phyloP scores from a whole-genome alignment of 352 stramenopile genomes.

The Globisporangium sylvaticum region DNA sequence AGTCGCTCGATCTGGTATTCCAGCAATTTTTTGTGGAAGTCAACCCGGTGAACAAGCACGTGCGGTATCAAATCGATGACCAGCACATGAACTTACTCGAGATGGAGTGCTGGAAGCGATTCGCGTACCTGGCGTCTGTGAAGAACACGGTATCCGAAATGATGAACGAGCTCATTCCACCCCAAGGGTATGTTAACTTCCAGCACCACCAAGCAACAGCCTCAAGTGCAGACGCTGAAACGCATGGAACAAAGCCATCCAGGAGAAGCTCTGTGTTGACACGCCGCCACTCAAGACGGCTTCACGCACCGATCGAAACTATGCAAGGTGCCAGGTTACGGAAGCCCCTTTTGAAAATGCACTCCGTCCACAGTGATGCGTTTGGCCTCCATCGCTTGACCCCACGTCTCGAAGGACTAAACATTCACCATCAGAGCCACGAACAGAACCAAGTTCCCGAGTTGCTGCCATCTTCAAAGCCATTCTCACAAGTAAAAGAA shows the following conservation, averaged over 20 bases:
- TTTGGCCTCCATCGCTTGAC: not conserved
- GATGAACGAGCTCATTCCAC: constrained; percentile 30
- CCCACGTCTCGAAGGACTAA: not conserved
- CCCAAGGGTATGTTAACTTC: not conserved
- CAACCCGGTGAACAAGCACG: constrained; percentile 57
- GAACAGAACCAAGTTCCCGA: constrained; percentile 1
- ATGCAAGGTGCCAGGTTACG: not conserved
- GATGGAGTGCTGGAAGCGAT: constrained; percentile 50
- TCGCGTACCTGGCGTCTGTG: constrained; percentile 32
- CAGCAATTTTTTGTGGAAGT: constrained; percentile 47
- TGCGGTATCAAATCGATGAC: constrained; percentile 37
- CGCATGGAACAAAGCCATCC: not conserved
- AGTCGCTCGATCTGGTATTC: constrained; percentile 25
- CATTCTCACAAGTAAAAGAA: constrained; percentile 2
- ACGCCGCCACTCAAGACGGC: constrained; percentile 15
- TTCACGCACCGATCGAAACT: constrained; percentile 10
- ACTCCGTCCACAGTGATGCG: constrained; percentile 12
- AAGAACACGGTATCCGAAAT: constrained; percentile 26
- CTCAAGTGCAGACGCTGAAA: not conserved
- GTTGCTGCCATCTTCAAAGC: not conserved
- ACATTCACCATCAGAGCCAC: not conserved
- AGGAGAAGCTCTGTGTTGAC: constrained; percentile 10
- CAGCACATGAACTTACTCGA: constrained; percentile 36
- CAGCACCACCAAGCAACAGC: not conserved
- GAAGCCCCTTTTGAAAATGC: constrained; percentile 4